These are phyloP conservation scores for Lichenothelia convexa DNA, from an alignment of 495 filamentous ascomycete genomes.

Conservation along the genomic window DNA sequence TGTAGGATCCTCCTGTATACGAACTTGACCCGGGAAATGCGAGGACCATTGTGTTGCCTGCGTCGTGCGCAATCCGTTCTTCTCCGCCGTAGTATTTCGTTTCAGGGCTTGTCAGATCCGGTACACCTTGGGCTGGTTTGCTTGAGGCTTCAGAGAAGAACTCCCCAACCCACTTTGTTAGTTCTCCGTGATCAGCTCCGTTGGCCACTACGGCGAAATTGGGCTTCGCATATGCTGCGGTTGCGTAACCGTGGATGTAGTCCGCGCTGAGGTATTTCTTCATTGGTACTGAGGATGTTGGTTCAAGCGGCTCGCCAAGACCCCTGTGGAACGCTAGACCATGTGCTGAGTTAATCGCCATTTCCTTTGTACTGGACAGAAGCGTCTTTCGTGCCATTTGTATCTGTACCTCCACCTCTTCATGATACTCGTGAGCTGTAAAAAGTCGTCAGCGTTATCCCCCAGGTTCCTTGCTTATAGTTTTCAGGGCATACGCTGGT, in stretches of 20 bases:
- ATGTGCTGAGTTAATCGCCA: conserved; percentile 76
- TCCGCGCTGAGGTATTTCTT: conserved; percentile 61
- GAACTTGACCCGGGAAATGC: conserved; percentile 81
- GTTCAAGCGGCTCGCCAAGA: conserved; percentile 58
- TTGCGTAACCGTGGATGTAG: conserved; percentile 50
- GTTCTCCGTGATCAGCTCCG: conserved; percentile 53
- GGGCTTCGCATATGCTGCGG: conserved; percentile 62
- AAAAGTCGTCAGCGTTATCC: conserved; percentile 3
- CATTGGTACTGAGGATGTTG: conserved; percentile 46
- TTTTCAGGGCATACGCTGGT: conserved; percentile 20
- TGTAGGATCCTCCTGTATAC: conserved; percentile 50
- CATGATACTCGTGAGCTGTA: conserved; percentile 69
- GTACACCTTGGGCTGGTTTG: conserved; percentile 13
- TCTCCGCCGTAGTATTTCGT: conserved; percentile 89
- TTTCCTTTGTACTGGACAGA: conserved; percentile 41
- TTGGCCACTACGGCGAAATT: conserved; percentile 86
- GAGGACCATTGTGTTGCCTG: conserved; percentile 62
- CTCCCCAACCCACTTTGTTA: conserved; percentile 80
- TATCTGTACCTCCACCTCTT: conserved; percentile 61
- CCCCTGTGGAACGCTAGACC: conserved; percentile 84
- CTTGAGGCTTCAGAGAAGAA: conserved; percentile 52
- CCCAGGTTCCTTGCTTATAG: neutral
- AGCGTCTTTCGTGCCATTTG: conserved; percentile 51
- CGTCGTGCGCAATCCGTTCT: conserved; percentile 63
- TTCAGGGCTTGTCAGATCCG: conserved; percentile 25